phyloP scores from a whole-genome alignment of 345 rosid genomes.

The Linum trigynum region DNA sequence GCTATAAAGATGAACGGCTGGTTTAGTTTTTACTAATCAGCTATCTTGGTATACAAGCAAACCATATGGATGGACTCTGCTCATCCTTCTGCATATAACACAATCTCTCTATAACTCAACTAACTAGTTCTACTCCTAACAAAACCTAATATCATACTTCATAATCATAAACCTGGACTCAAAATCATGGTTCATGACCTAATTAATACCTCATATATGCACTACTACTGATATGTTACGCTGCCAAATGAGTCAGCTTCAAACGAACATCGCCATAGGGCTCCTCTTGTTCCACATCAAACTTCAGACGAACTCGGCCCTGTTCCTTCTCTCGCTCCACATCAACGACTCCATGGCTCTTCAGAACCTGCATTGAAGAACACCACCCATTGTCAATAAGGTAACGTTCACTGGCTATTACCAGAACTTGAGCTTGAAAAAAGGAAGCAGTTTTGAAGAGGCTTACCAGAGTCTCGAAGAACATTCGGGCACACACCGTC shows the following conservation, averaged over 20 bases:
- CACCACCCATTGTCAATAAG: background rate
- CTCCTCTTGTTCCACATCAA: slow-evolving; percentile 44
- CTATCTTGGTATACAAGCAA: too few relatives aligned
- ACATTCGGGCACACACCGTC: slow-evolving; percentile 78
- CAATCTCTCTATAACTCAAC: too few relatives aligned
- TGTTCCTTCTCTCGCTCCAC: slow-evolving; percentile 52
- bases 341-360: slow-evolving; percentile 60
- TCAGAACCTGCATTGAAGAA: slow-evolving; percentile 52
- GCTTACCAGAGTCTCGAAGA: slow-evolving; percentile 68
- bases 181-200: too few relatives aligned
- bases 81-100: too few relatives aligned
- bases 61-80: too few relatives aligned
- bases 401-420: background rate
- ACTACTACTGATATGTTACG: too few relatives aligned
- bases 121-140: too few relatives aligned
- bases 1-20: too few relatives aligned
- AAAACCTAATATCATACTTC: too few relatives aligned
- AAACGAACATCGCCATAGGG: slow-evolving; percentile 57
- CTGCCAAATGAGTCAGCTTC: slow-evolving; percentile 23
- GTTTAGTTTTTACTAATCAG: too few relatives aligned
- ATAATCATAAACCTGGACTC: too few relatives aligned
- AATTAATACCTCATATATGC: too few relatives aligned
- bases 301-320: slow-evolving; percentile 45
- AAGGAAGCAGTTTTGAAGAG: background rate
- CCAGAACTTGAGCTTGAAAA: background rate